phyloP scores from a whole-genome alignment of 257 asterid species.

The Solanum virginianum region DNA sequence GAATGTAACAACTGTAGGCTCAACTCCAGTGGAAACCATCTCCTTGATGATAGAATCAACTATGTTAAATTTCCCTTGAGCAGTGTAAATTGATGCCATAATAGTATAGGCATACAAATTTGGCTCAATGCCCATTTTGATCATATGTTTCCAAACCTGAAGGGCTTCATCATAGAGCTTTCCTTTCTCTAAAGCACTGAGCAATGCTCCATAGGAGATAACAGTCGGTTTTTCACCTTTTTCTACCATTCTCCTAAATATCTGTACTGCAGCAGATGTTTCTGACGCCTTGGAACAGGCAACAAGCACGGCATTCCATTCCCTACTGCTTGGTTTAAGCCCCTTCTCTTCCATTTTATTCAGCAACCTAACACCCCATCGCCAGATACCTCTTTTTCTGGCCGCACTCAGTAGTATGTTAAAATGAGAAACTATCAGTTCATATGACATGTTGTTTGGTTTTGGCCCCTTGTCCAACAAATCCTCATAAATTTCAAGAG shows the following conservation, averaged over 20 bases:
- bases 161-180: slow-evolving; percentile 73
- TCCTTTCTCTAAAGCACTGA: slow-evolving; percentile 92
- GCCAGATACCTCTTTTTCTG: slow-evolving; percentile 73
- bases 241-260: slow-evolving; percentile 87
- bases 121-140: slow-evolving; percentile 52
- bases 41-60: slow-evolving; percentile 53
- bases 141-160: slow-evolving; percentile 87
- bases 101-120: slow-evolving; percentile 80
- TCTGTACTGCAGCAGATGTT: slow-evolving; percentile 65
- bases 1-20: slow-evolving; percentile 86
- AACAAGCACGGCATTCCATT: slow-evolving; percentile 88
- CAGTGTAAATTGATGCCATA: slow-evolving; percentile 72
- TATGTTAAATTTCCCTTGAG: slow-evolving; percentile 44
- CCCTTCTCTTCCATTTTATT: slow-evolving; percentile 96
- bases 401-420: slow-evolving; percentile 66
- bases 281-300: slow-evolving; percentile 91
- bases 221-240: slow-evolving; percentile 77
- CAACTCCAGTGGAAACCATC: slow-evolving; percentile 37
- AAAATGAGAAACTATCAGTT: slow-evolving; percentile 70
- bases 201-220: slow-evolving; percentile 83
- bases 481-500: slow-evolving; percentile 88
- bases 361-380: slow-evolving; percentile 82
- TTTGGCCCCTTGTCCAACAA: slow-evolving; percentile 76
- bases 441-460: slow-evolving; percentile 77
- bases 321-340: slow-evolving; percentile 63